Conservation (phyloP, 2,329 filamentous ascomycete genomes). For the Xylaria hypoxylon region DNA sequence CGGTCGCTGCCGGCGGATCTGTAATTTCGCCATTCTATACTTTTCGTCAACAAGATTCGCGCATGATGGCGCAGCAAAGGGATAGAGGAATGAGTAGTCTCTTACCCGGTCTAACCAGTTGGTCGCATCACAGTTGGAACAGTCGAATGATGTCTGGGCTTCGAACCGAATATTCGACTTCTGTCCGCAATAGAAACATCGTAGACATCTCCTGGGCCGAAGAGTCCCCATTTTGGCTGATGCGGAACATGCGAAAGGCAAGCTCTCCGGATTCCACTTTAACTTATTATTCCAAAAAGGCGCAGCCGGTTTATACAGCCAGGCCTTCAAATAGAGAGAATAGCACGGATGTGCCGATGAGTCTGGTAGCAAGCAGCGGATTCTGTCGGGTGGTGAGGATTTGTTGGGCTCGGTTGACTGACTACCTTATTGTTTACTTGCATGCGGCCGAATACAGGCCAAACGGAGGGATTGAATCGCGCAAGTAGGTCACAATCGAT, state of each 20-base stretch:
- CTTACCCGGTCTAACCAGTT: conserved; percentile 90
- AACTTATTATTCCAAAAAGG: not conserved
- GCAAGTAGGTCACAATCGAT: no score
- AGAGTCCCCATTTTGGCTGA: conserved; percentile 46
- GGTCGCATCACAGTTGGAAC: conserved; percentile 81
- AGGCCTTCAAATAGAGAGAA: not conserved
- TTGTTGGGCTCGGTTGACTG: not conserved
- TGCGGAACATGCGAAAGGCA: conserved; percentile 26
- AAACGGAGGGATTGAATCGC: no score
- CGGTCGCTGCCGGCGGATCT: conserved; percentile 78
- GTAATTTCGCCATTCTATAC: conserved; percentile 85
- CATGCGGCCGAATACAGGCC: no score
- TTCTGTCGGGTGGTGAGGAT: conserved; percentile 30
- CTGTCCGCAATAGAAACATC: conserved; percentile 87
- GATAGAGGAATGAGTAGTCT: conserved; percentile 17
- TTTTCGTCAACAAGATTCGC: conserved; percentile 39
- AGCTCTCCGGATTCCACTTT: conserved; percentile 16
- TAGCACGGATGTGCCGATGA: not conserved
- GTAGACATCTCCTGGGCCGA: conserved; percentile 56
- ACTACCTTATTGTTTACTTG: no score
- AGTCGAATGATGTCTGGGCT: conserved; percentile 74
- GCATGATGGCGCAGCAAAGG: conserved; percentile 19
- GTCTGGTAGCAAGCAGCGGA: conserved; percentile 12
- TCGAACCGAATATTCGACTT: conserved; percentile 71
- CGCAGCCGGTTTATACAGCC: not conserved